Percentiles rank a stretch among this genome's conserved stretches.
phyloP scores from a whole-genome alignment of 306 rosid genomes.

The Medicago truncatula region DNA sequence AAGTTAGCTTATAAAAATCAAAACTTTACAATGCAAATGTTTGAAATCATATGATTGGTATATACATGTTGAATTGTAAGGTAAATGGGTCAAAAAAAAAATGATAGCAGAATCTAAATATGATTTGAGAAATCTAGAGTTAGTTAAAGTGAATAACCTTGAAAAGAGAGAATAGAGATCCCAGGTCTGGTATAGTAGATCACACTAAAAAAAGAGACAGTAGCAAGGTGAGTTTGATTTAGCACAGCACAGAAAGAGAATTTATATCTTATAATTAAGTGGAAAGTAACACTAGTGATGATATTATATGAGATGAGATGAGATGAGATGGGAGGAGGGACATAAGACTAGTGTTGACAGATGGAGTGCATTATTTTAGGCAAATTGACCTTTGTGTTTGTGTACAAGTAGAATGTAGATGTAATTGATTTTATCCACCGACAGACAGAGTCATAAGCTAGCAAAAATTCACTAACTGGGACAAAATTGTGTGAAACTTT shows the following conservation, averaged over 20 bases:
- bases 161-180: not conserved
- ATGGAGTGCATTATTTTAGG: not conserved
- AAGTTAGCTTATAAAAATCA: constrained; percentile 7
- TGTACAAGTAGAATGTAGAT: not conserved
- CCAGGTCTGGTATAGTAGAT: not conserved
- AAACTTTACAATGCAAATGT: constrained; percentile 27
- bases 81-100: constrained; percentile 9
- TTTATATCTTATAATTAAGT: not conserved
- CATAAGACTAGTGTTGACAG: constrained; percentile 9
- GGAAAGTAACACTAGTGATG: not conserved
- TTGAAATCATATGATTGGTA: constrained; percentile 9
- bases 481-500: no score
- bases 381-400: not conserved
- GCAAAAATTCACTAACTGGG: no score
- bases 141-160: constrained; percentile 7
- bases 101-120: constrained; percentile 6
- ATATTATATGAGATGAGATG: not conserved
- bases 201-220: not conserved
- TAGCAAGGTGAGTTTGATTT: no score
- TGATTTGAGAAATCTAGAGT: constrained; percentile 3
- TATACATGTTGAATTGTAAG: not conserved
- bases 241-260: not conserved
- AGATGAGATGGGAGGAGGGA: not conserved
- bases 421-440: no score
- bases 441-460: no score